Evolutionary conservation across 495 filamentous ascomycete species (phyloP).

Genomic region (Trichoderma erinaceum): DNA sequence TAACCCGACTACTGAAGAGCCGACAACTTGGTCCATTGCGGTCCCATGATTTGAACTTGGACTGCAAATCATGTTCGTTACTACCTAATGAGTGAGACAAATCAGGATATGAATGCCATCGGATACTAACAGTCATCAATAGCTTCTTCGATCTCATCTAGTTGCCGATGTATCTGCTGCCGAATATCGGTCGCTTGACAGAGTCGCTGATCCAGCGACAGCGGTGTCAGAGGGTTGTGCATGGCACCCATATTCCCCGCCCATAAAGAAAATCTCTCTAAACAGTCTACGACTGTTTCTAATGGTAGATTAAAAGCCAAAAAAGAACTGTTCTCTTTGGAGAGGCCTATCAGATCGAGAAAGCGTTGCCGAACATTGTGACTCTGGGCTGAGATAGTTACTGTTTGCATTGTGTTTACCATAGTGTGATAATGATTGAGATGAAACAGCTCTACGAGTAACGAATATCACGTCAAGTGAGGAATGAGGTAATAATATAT

Average conservation of each 20-base stretch:
- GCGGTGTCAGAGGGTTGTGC: neutral
- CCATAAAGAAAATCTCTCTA: constrained; percentile 22
- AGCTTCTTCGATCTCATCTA: constrained; percentile 16
- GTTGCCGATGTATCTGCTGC: constrained; percentile 7
- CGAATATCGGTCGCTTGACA: neutral
- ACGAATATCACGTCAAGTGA: neutral
- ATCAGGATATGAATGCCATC: neutral
- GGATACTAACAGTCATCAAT: constrained; percentile 15
- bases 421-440: too few relatives aligned
- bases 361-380: constrained; percentile 11
- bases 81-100: neutral
- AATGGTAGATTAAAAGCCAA: too few relatives aligned
- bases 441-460: neutral
- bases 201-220: constrained; percentile 20
- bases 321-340: neutral
- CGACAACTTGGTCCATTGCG: neutral
- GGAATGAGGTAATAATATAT: too few relatives aligned
- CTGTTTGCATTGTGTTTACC: too few relatives aligned
- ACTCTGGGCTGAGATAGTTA: constrained; percentile 9
- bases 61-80: neutral
- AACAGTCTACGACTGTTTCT: neutral
- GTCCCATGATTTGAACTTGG: neutral
- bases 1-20: neutral
- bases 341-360: neutral
- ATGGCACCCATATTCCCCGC: constrained; percentile 20